Evolutionary conservation across 768 basidiomycete genomes (phyloP).

Genomic region (Serendipita sp.): DNA sequence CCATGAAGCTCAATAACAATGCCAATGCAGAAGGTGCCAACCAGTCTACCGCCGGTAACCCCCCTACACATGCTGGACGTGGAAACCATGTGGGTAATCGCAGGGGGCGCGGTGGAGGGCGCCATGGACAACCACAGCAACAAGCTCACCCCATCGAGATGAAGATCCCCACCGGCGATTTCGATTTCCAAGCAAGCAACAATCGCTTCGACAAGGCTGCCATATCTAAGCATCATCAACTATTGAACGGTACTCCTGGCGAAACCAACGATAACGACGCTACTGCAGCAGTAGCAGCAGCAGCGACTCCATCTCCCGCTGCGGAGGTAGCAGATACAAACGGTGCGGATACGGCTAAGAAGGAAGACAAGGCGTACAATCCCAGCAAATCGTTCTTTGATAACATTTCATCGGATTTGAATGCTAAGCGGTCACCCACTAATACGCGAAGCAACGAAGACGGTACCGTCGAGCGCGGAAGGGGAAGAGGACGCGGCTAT

Average conservation of each 20-base stretch:
- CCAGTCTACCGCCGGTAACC: neutral
- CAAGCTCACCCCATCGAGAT: conserved; percentile 22
- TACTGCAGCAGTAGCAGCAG: neutral
- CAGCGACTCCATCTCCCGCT: conserved; percentile 12
- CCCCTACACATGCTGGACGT: neutral
- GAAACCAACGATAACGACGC: neutral
- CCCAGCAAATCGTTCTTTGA: conserved; percentile 73
- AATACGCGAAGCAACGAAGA: conserved; percentile 20
- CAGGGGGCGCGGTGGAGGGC: conserved; percentile 21
- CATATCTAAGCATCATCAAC: neutral
- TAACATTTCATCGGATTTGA: conserved; percentile 30
- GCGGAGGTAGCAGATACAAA: conserved; percentile 15
- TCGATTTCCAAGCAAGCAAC: conserved; percentile 66
- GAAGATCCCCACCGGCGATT: conserved; percentile 58
- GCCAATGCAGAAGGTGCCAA: neutral
- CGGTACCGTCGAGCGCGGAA: conserved; percentile 21
- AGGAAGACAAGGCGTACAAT: conserved; percentile 37
- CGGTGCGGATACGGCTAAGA: conserved; percentile 11
- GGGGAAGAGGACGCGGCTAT: conserved; percentile 23
- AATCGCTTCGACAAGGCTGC: conserved; percentile 67
- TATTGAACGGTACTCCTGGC: conserved; percentile 1
- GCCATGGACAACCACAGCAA: conserved; percentile 19
- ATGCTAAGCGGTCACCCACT: conserved; percentile 8
- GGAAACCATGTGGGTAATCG: neutral
- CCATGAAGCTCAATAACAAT: neutral